A percentile compares a stretch with the other conserved stretches of the same genome.
Evolutionary conservation across 2,329 filamentous ascomycete genomes (phyloP).

Genomic region (Berkeleyomyces rouxiae): DNA sequence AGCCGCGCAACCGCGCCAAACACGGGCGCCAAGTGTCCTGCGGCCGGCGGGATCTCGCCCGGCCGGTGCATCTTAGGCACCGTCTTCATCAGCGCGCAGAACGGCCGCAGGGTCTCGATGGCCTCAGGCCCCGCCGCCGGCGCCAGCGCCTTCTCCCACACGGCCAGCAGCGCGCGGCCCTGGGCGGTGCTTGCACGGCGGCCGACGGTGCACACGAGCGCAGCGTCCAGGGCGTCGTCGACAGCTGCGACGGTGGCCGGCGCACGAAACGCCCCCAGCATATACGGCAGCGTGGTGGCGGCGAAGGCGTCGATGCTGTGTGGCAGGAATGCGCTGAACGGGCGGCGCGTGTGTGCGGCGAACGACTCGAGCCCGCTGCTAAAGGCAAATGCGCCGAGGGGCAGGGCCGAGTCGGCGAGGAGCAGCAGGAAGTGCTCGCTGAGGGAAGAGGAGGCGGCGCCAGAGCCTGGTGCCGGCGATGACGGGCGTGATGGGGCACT

Average conservation of each 20-base stretch:
- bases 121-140: conserved; percentile 15
- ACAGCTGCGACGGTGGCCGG: conserved; percentile 36
- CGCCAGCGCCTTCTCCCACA: conserved; percentile 59
- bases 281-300: conserved; percentile 56
- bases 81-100: conserved; percentile 53
- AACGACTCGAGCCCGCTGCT: conserved; percentile 70
- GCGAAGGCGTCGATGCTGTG: conserved; percentile 57
- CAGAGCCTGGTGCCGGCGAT: neutral
- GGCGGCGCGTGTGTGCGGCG: conserved; percentile 44
- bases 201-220: conserved; percentile 62
- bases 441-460: conserved; percentile 4
- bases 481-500: neutral
- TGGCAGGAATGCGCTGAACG: conserved; percentile 50
- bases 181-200: conserved; percentile 59
- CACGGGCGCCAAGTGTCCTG: conserved; percentile 48
- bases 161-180: conserved; percentile 53
- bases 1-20: conserved; percentile 49
- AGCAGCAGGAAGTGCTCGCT: conserved; percentile 53
- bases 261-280: conserved; percentile 47
- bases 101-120: conserved; percentile 27
- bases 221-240: conserved; percentile 63
- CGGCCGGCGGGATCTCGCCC: conserved; percentile 42
- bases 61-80: conserved; percentile 47
- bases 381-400: conserved; percentile 76
- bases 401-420: conserved; percentile 65